Conservation (phyloP, 176 grass and related monocot genomes). For the Lolium rigidum region DNA sequence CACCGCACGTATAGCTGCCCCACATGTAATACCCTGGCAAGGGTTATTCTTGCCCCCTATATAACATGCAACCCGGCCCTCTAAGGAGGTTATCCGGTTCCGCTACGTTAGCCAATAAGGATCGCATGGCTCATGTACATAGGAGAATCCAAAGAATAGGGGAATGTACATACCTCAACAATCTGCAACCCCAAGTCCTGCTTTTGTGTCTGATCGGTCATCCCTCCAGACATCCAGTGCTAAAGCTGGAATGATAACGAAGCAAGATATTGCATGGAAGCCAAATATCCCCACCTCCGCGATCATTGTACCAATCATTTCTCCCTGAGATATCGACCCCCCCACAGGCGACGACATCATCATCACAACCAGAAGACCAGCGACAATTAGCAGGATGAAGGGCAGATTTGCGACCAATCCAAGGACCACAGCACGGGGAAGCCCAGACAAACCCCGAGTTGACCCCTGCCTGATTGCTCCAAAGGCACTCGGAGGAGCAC, state of each 20-base stretch:
- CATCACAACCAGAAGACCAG: not conserved
- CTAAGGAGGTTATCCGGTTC: no score
- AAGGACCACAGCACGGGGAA: not conserved
- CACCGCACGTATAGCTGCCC: no score
- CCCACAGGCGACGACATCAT: not conserved
- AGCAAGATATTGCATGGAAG: not conserved
- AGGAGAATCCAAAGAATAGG: not conserved
- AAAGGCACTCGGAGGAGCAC: not conserved
- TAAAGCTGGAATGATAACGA: not conserved
- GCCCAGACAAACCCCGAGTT: no score
- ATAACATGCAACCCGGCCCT: no score
- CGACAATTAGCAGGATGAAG: not conserved
- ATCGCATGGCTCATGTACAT: not conserved
- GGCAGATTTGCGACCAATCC: rapidly evolving
- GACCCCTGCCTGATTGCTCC: not conserved
- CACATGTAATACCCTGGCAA: no score
- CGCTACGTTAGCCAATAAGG: no score
- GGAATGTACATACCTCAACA: constrained; percentile 27
- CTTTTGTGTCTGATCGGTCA: not conserved
- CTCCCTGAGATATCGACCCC: not conserved
- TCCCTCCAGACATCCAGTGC: not conserved
- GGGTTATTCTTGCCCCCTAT: no score
- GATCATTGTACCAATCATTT: not conserved
- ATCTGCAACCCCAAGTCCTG: not conserved
- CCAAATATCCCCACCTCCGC: not conserved